Conservation (phyloP, 768 basidiomycete species). For the Collybia nuda region DNA sequence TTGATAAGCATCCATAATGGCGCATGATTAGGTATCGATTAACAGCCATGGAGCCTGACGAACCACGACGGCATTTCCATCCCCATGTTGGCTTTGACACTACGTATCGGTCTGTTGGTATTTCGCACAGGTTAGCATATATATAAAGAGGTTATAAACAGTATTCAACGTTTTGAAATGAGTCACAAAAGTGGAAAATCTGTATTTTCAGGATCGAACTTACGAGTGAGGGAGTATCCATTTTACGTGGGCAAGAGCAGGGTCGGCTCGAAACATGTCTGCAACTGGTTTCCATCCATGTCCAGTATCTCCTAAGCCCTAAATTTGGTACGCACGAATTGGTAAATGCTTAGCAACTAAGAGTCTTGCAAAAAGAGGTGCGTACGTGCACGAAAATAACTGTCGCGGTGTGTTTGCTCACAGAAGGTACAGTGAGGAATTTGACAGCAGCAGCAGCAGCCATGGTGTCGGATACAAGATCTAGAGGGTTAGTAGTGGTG, state of each 20-base stretch:
- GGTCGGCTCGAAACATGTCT: conserved; percentile 56
- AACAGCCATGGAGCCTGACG: conserved; percentile 10
- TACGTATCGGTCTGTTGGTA: conserved; percentile 44
- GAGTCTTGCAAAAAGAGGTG: conserved; percentile 4
- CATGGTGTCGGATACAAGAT: conserved; percentile 23
- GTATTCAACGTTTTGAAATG: not conserved
- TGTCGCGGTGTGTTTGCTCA: conserved; percentile 74
- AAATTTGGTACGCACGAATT: conserved; percentile 6
- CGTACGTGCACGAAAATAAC: conserved; percentile 89
- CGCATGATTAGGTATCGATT: not conserved
- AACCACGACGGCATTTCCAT: conserved; percentile 79
- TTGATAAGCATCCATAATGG: conserved; percentile 5
- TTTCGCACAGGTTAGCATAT: not conserved
- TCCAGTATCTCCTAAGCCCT: conserved; percentile 80
- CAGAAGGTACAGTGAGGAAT: conserved; percentile 53
- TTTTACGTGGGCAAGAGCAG: conserved; percentile 71
- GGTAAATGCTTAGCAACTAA: not conserved
- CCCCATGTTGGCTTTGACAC: conserved; percentile 76
- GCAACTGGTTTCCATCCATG: conserved; percentile 79
- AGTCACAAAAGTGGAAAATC: conserved; percentile 2
- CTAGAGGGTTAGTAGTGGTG: conserved; percentile 13
- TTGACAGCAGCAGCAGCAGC: conserved; percentile 38
- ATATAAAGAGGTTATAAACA: not conserved
- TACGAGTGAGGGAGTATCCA: conserved; percentile 89
- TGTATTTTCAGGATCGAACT: conserved; percentile 22